These are phyloP conservation scores for Monosporascus cannonballus DNA, from an alignment of 2,329 filamentous ascomycete genomes.

Conservation along the genomic window DNA sequence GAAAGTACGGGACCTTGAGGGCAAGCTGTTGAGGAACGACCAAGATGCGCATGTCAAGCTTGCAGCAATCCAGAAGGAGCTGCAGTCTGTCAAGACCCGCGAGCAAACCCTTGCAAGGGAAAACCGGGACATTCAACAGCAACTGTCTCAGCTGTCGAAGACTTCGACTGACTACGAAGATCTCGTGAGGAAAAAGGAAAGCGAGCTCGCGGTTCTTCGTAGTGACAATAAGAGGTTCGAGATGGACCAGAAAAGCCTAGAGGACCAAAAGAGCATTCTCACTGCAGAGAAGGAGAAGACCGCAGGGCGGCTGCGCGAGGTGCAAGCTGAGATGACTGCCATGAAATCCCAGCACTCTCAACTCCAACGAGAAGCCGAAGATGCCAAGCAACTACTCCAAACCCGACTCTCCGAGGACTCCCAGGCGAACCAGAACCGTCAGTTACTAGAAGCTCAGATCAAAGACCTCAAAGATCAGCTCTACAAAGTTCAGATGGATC, in stretches of 20 bases:
- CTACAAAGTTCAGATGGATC: slow-evolving; percentile 77
- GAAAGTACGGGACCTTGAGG: slow-evolving; percentile 82
- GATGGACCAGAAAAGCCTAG: slow-evolving; percentile 69
- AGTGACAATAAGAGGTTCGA: slow-evolving; percentile 80
- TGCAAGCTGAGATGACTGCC: slow-evolving; percentile 82
- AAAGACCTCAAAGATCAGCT: slow-evolving; percentile 81
- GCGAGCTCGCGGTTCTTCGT: slow-evolving; percentile 79
- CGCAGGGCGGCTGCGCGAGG: slow-evolving; percentile 68
- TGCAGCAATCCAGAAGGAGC: slow-evolving; percentile 69
- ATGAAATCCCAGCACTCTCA: slow-evolving; percentile 80
- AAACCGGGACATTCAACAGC: slow-evolving; percentile 75
- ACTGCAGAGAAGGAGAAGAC: slow-evolving; percentile 73
- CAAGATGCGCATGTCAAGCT: slow-evolving; percentile 87
- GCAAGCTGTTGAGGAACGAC: slow-evolving; percentile 75
- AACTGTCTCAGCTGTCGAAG: slow-evolving; percentile 79
- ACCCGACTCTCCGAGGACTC: slow-evolving; percentile 85
- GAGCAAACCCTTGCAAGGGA: slow-evolving; percentile 74
- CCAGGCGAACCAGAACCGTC: slow-evolving; percentile 73
- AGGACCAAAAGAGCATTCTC: slow-evolving; percentile 70
- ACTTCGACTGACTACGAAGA: slow-evolving; percentile 96
- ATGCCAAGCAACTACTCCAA: slow-evolving; percentile 81
- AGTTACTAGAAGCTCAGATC: slow-evolving; percentile 80
- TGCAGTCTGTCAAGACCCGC: slow-evolving; percentile 66
- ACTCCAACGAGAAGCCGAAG: slow-evolving; percentile 80
- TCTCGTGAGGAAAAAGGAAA: slow-evolving; percentile 87